Base-by-base conservation (phyloP, 192 early-diverging fungal genomes). In the Coemansia sp. region DNA sequence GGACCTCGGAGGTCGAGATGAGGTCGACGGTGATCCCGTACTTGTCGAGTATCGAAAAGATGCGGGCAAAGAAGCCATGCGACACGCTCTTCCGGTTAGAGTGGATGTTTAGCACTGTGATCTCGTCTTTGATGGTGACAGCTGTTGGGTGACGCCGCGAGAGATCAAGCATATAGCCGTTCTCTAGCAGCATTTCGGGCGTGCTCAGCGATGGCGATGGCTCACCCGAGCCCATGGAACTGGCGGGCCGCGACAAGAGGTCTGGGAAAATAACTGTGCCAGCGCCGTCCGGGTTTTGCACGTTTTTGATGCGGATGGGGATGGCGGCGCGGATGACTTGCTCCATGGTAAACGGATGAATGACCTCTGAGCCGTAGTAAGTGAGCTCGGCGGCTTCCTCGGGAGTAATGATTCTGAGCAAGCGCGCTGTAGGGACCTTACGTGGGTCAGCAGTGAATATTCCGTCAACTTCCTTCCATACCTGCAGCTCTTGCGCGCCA, bases 331-430 rank as follows among this genome's bases (percentile, higher is more conserved):
- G 91, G 70, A 99, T 99, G 37, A 97, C 94, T 70, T 99, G 97
- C 67, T 99, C 94, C 97, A 99, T 99, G 4, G 97, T 99, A 84
- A 97, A 97, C 9, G 97, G 97, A 67, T 99, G 97, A 69, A 99
- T 99, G 43, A 97, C 96, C 61, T 93, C 90, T 0, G 88, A 89
- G 18, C 90, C 95, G 71, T 99, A 99, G 80, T 96, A 99, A 6
- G 97, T 99, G 67, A 99, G 83, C 77, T 99, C 97, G 16, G 97
- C 88, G 5, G 97, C 97, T 69, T 99, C 97, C 70, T 98, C 97
- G 23, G 97, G 97, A 14, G 95, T 93, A 81, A 99, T 99, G 62
- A 93, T 88, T 24, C 89, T 86, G 40, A 99, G 86, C 50, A 96
- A 78, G 20, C 90, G 84, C 2, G 97, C 97, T 16, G 83, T 66